Evolutionary conservation across 306 rosid genomes (phyloP), one percentile per base, ranked within the genome.

Genomic region (Cucurbita maxima): DNA sequence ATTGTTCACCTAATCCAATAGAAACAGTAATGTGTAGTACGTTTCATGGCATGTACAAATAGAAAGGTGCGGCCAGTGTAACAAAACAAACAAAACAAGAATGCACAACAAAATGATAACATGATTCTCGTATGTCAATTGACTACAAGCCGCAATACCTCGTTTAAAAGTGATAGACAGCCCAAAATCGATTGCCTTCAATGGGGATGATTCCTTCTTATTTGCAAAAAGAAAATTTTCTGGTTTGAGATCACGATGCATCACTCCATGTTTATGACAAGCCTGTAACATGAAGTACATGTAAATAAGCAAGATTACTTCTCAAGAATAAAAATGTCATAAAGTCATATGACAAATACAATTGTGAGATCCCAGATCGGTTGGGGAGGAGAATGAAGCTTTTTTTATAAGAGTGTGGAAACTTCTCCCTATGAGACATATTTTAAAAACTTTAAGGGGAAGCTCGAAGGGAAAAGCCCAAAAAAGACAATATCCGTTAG

Each of bases 191-290:
- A 86, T 86, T 34, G 90, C 81, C 74, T 83, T 86, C 76, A 86
- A 83, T 47, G 90, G 73, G 41, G 90, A 81, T 1, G 82, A 72
- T 78, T 86, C 90, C 80, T 86, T 86, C 84, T 86, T 86, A 77
- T 86, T 83, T 25, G 84, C 84, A 72, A 86, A 83, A 12, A 86
- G 63, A 72, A 86, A 86, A 78, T 86, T 86, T 69, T 86, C 89
- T 18, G 89, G 89, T 75, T 86, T 86, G 56, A 86, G 89, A 83
- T 86, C 89, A 2, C 87, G 87, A 83, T 86, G 90, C 86, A 86
- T 83, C 60, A 86, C 90, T 50, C 90, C 87, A 43, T 86, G 82
- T 72, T 81, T 76, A 76, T 86, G 90, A 71, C 90, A 86, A 69
- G 75, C 81, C 90, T 86, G 71, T 75, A 61, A 59, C 14, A 14